Percentiles rank a stretch among this genome's conserved stretches.
These are phyloP conservation scores for Penicillium concentricum DNA, from an alignment of 2,329 filamentous ascomycete genomes.

Conservation along the genomic window DNA sequence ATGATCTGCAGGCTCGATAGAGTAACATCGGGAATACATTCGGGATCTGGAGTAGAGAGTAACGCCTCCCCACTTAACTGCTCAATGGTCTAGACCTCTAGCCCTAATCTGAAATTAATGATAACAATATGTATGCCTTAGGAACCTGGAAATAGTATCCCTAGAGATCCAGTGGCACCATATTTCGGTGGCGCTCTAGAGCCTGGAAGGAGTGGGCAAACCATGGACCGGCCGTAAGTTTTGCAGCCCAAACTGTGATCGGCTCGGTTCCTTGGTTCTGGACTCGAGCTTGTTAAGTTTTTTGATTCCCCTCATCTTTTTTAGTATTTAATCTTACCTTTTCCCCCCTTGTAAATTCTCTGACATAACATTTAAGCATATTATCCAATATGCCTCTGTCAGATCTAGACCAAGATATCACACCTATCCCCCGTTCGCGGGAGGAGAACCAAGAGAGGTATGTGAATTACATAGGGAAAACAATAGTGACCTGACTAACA, in stretches of 20 bases:
- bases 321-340: slow-evolving; percentile 9
- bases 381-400: slow-evolving; percentile 22
- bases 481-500: neutral
- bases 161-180: neutral
- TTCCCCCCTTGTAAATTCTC: neutral
- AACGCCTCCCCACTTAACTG: neutral
- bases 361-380: neutral
- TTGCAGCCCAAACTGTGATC: slow-evolving; percentile 23
- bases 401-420: slow-evolving; percentile 32
- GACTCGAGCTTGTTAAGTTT: slow-evolving; percentile 10
- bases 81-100: neutral
- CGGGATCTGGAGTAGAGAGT: neutral
- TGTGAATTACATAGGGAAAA: neutral
- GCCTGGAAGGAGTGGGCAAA: neutral
- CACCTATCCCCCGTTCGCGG: slow-evolving; percentile 37
- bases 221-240: slow-evolving; percentile 15
- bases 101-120: neutral
- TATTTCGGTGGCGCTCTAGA: slow-evolving; percentile 3
- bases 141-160: neutral
- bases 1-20: neutral
- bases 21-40: neutral
- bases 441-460: slow-evolving; percentile 50
- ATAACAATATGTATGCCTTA: neutral
- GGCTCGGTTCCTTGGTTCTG: slow-evolving; percentile 21
- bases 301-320: slow-evolving; percentile 17